Percentiles rank a stretch among this genome's conserved stretches.
Evolutionary conservation across 208 protist genomes (phyloP).

Genomic region (Crithidia thermophila): DNA sequence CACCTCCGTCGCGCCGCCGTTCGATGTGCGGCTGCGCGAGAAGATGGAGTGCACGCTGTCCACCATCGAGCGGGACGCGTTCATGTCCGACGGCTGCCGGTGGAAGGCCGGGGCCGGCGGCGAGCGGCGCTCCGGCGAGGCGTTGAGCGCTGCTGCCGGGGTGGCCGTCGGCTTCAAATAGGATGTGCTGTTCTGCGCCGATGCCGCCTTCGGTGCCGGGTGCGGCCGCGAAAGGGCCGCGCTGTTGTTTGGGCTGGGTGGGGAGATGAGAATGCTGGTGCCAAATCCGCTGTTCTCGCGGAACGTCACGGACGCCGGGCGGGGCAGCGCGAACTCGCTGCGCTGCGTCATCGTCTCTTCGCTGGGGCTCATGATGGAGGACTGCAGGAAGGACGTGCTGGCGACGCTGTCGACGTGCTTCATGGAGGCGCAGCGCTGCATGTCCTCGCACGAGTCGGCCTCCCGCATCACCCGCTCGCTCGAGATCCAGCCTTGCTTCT

Average conservation of each 20-base stretch:
- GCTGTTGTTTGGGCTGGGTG: conserved; percentile 15
- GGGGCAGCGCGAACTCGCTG: conserved; percentile 20
- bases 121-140: conserved; percentile 4
- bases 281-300: conserved; percentile 15
- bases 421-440: conserved; percentile 27
- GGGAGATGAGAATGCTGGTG: conserved; percentile 15
- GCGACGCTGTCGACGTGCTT: conserved; percentile 33
- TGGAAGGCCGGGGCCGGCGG: conserved; percentile 3
- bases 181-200: conserved; percentile 4
- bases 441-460: conserved; percentile 38
- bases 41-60: conserved; percentile 11
- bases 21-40: conserved; percentile 22
- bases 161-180: conserved; percentile 16
- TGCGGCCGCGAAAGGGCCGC: conserved; percentile 1
- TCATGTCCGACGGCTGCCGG: conserved; percentile 13
- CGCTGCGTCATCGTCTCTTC: conserved; percentile 26
- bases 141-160: background rate
- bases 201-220: conserved; percentile 15
- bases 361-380: conserved; percentile 33
- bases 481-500: conserved; percentile 52
- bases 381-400: conserved; percentile 31
- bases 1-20: conserved; percentile 37
- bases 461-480: conserved; percentile 36
- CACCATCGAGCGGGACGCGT: conserved; percentile 10
- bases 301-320: conserved; percentile 18